Conservation (phyloP, 495 filamentous ascomycete genomes). For the Talaromyces trachyspermus region DNA sequence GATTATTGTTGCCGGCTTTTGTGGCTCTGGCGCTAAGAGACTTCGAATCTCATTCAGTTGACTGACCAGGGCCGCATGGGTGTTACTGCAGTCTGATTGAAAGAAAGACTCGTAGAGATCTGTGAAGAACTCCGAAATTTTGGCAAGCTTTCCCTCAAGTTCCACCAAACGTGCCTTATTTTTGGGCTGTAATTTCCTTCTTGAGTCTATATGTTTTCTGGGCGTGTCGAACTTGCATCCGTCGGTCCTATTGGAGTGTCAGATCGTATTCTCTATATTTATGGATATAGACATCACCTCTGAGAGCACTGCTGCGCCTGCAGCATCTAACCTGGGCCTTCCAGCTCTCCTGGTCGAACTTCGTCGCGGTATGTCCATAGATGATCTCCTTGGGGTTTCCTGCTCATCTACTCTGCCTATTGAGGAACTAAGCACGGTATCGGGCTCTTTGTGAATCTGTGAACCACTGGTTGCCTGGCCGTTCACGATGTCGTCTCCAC, state of each 20-base stretch:
- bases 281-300: background rate
- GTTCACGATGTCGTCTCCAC: background rate
- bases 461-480: background rate
- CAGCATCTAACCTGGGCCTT: background rate
- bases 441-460: background rate
- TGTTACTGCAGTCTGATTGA: constrained; percentile 24
- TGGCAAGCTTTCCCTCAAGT: constrained; percentile 55
- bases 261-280: background rate
- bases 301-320: background rate
- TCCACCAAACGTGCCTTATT: constrained; percentile 53
- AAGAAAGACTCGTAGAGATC: constrained; percentile 51
- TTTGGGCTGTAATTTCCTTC: constrained; percentile 71
- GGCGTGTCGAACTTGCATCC: constrained; percentile 76
- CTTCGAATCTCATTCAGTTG: background rate
- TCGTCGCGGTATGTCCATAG: background rate
- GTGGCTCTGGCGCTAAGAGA: background rate
- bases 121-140: constrained; percentile 63
- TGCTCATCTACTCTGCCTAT: background rate
- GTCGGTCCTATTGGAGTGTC: constrained; percentile 29
- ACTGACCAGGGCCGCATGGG: background rate
- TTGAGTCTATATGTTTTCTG: constrained; percentile 74
- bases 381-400: background rate
- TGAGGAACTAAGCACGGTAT: background rate
- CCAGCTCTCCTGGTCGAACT: background rate
- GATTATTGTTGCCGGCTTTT: background rate